Percentiles rank a stretch among this genome's conserved stretches.
Conservation (phyloP, 129 eudicot genomes). For the Helichrysum umbraculigerum region DNA sequence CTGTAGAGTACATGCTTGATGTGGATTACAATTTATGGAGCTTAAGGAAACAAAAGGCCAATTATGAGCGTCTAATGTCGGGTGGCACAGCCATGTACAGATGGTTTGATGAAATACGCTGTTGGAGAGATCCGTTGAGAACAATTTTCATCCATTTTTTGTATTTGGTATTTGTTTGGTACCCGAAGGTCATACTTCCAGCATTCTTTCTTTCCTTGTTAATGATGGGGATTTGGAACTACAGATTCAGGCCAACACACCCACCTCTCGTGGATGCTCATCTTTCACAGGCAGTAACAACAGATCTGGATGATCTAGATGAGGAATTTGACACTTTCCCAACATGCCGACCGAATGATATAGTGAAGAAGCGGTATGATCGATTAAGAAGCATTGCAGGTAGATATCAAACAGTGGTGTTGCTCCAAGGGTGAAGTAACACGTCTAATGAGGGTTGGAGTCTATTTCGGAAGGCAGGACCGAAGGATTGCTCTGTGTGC, state of each 20-base stretch:
- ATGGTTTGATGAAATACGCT: constrained; percentile 70
- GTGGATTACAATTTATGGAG: constrained; percentile 81
- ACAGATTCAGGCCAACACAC: constrained; percentile 48
- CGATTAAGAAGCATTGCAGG: no score
- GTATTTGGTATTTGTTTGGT: constrained; percentile 53
- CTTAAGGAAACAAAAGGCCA: constrained; percentile 84
- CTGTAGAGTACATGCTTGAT: constrained; percentile 78
- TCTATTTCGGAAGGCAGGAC: no score
- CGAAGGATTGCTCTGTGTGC: no score
- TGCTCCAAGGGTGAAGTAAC: no score
- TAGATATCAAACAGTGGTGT: no score
- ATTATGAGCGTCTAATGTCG: constrained; percentile 63
- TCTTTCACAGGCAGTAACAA: constrained; percentile 56
- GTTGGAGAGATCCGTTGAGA: constrained; percentile 70
- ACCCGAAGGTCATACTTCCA: constrained; percentile 70
- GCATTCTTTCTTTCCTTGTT: constrained; percentile 68
- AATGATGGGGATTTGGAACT: constrained; percentile 68
- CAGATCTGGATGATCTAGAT: constrained; percentile 55
- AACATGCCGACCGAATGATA: no score
- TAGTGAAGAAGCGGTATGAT: no score
- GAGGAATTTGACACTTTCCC: no score
- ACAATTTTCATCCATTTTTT: constrained; percentile 62
- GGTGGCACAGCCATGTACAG: constrained; percentile 49
- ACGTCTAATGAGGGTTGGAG: no score
- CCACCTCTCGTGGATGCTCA: constrained; percentile 81